A percentile compares a stretch with the other conserved stretches of the same genome.
Evolutionary conservation across 164 flowering plant species (phyloP).

Genomic region (Amborella trichopoda): DNA sequence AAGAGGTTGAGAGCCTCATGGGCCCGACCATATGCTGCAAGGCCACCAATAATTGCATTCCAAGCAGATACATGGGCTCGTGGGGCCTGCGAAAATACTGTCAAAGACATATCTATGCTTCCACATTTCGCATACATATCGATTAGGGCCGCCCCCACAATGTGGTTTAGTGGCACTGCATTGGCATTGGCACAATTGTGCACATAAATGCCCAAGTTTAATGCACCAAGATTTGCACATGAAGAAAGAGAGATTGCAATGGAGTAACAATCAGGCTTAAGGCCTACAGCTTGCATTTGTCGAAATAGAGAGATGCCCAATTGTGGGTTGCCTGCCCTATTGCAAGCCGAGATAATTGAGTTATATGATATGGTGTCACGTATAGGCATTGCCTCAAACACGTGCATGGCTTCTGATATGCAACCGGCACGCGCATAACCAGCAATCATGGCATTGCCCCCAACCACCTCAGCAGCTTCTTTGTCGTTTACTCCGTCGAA

Average conservation of each 20-base stretch:
- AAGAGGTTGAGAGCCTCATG: slow-evolving; percentile 26
- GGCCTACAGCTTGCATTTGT: slow-evolving; percentile 27
- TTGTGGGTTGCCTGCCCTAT: slow-evolving; percentile 23
- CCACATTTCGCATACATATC: slow-evolving; percentile 56
- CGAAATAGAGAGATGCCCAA: slow-evolving; percentile 30
- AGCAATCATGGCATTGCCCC: slow-evolving; percentile 27
- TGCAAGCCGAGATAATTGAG: slow-evolving; percentile 37
- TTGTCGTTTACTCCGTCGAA: no score
- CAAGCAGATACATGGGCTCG: slow-evolving; percentile 21
- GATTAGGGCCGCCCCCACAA: slow-evolving; percentile 39
- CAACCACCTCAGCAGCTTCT: slow-evolving; percentile 20
- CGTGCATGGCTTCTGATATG: slow-evolving; percentile 25
- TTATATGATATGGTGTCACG: slow-evolving; percentile 59
- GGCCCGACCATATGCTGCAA: slow-evolving; percentile 39
- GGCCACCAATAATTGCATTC: slow-evolving; percentile 39
- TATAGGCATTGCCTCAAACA: slow-evolving; percentile 28
- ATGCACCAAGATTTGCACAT: slow-evolving; percentile 55
- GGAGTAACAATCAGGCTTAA: slow-evolving; percentile 53
- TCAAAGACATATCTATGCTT: slow-evolving; percentile 10
- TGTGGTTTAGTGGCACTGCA: slow-evolving; percentile 29
- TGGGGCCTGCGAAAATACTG: slow-evolving; percentile 10
- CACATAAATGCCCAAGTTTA: slow-evolving; percentile 38
- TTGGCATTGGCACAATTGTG: slow-evolving; percentile 35
- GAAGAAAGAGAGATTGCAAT: slow-evolving; percentile 45
- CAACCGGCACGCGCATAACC: slow-evolving; percentile 38